Percentiles rank a stretch among this genome's conserved stretches.
Evolutionary conservation across 1,284 basidiomycete genomes (phyloP).

Genomic region (Polyporus tsugae): DNA sequence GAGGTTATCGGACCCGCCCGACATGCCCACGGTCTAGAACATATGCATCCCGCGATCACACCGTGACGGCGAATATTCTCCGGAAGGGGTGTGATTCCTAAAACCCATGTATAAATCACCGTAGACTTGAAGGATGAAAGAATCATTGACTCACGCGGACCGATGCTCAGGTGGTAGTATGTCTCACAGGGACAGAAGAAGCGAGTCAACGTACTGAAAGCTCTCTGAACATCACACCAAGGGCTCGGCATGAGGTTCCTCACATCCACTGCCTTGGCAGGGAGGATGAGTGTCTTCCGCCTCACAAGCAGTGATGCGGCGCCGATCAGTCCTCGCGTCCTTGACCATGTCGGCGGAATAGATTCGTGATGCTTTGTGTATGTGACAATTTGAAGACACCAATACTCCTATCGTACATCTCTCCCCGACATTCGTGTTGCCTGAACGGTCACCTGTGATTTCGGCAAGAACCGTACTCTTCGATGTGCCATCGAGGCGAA

Average conservation of each 20-base stretch:
- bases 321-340: background rate
- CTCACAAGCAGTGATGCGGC: background rate
- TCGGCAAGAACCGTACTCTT: no score
- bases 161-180: background rate
- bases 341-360: background rate
- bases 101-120: background rate
- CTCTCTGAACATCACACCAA: constrained; percentile 1
- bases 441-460: background rate
- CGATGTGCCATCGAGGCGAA: background rate
- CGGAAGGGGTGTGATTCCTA: background rate
- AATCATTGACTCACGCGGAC: background rate
- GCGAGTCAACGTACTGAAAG: background rate
- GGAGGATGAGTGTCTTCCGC: background rate
- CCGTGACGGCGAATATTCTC: background rate
- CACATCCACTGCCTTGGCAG: background rate
- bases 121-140: background rate
- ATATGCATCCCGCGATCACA: background rate
- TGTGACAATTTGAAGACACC: background rate
- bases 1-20: background rate
- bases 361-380: background rate
- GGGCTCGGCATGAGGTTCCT: background rate
- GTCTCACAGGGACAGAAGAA: background rate
- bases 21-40: background rate
- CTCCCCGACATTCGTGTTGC: background rate
- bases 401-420: background rate